A percentile compares a stretch with the other conserved stretches of the same genome.
These are phyloP conservation scores for Boletus vermiculosoides DNA, from an alignment of 768 basidiomycete species.

Conservation along the genomic window DNA sequence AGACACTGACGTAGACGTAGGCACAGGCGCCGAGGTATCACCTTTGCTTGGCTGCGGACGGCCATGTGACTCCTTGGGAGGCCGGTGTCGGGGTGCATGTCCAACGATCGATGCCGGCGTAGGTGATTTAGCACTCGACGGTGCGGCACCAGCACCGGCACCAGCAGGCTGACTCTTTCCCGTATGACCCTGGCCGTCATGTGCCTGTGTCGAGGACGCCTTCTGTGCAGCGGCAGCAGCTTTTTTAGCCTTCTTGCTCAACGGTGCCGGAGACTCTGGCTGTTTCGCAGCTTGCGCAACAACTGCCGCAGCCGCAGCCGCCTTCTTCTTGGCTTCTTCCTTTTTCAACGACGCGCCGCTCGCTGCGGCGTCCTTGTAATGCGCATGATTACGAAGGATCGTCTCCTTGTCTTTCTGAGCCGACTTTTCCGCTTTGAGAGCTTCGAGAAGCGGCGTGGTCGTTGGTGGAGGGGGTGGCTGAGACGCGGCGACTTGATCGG, in stretches of 20 bases:
- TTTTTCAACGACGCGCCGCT: constrained; percentile 34
- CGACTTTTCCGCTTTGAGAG: constrained; percentile 75
- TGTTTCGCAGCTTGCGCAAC: constrained; percentile 29
- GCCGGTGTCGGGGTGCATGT: constrained; percentile 16
- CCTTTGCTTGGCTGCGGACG: constrained; percentile 18
- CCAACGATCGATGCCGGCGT: constrained; percentile 3
- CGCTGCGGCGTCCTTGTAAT: constrained; percentile 55
- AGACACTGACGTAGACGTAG: background rate
- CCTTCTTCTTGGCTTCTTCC: constrained; percentile 41
- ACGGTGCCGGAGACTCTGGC: constrained; percentile 23
- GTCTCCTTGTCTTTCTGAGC: constrained; percentile 71
- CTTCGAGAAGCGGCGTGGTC: constrained; percentile 90
- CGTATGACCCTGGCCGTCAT: background rate
- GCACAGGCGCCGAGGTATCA: background rate
- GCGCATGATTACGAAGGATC: constrained; percentile 69
- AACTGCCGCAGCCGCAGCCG: constrained; percentile 2
- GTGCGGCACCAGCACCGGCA: background rate
- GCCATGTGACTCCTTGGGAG: constrained; percentile 13
- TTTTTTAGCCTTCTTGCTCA: constrained; percentile 39
- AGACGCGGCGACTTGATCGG: constrained; percentile 55
- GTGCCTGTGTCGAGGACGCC: constrained; percentile 11
- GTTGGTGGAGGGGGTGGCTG: constrained; percentile 64
- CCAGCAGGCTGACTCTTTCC: constrained; percentile 4
- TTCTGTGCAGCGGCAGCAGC: constrained; percentile 27
- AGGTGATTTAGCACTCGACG: constrained; percentile 16